Percentiles rank a stretch among this genome's conserved stretches.
Evolutionary conservation across 2,329 filamentous ascomycete species (phyloP).

Genomic region (Pseudocercospora fijiensis): DNA sequence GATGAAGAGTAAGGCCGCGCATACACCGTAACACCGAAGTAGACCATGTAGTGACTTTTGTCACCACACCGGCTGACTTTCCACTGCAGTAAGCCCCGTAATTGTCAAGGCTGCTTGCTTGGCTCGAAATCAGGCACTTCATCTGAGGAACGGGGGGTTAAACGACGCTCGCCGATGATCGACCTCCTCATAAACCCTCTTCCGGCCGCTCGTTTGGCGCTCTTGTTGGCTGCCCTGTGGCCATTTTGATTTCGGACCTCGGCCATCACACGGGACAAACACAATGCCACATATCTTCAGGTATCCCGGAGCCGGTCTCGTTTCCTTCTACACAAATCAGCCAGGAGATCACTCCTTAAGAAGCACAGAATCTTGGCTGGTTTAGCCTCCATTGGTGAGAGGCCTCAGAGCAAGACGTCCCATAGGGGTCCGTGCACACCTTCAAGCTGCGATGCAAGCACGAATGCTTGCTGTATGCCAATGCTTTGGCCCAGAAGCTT

Average conservation of each 20-base stretch:
- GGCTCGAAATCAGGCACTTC: background rate
- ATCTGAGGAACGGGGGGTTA: background rate
- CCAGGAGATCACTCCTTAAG: slow-evolving; percentile 5
- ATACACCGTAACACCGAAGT: background rate
- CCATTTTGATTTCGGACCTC: background rate
- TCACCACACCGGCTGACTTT: background rate
- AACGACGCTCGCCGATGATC: background rate
- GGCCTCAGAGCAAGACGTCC: slow-evolving; percentile 7
- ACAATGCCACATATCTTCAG: slow-evolving; percentile 22
- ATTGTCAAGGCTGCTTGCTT: background rate
- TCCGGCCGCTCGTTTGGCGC: background rate
- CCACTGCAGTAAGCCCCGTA: background rate
- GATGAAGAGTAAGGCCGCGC: background rate
- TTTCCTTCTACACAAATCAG: slow-evolving; percentile 17
- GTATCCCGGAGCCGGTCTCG: slow-evolving; percentile 18
- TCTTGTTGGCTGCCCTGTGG: background rate
- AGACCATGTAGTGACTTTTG: background rate
- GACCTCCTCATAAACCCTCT: background rate
- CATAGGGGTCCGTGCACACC: slow-evolving; percentile 3
- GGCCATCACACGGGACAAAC: slow-evolving; percentile 12
- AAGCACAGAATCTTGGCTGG: background rate
- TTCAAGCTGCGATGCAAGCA: slow-evolving; percentile 19
- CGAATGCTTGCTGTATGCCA: slow-evolving; percentile 18
- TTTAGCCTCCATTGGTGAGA: slow-evolving; percentile 4
- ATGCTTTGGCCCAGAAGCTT: slow-evolving; percentile 13